Evolutionary conservation across 352 stramenopile species (phyloP), one percentile per base, ranked within the genome.

Genomic region (Pythium dissimile): DNA sequence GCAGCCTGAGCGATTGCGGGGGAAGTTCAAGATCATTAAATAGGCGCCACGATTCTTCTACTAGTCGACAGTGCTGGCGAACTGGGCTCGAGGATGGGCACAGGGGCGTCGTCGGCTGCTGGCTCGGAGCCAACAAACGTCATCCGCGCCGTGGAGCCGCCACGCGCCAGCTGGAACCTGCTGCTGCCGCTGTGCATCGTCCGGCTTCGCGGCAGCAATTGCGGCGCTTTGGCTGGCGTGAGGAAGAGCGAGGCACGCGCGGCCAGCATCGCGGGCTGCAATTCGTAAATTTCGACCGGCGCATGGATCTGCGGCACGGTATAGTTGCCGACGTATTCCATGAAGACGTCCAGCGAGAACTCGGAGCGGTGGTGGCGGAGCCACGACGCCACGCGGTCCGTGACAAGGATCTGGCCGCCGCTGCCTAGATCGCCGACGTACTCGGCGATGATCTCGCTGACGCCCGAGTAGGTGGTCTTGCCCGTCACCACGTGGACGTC

Each of bases 211-310:
- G 39, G 4, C n/a, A n/a, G n/a, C n/a, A n/a, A n/a, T n/a, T n/a
- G 8, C n/a, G 21, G n/a, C n/a, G 16, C 39, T 8, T 24, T 13
- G 12, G 39, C n/a, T 27, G 39, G n/a, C 39, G 39, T 24, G 3
- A 18, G 18, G 42, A 48, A 48, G 12, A 31, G 32, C 42, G 13
- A 15, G 21, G 42, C 26, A 30, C 55, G 44, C 11, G 13, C 46
- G 8, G 27, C 34, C 28, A 63, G 39, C 20, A 56, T 50, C n/a
- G 37, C 37, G 10, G 71, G 71, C 12, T 70, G 34, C 16, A 84
- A 23, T 45, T 84, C 71, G 42, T 69, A 77, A 12, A 83, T 23
- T 21, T 77, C 57, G 0, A 80, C 44, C n/a, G 69, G 42, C 0
- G 58, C 52, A 35, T 73, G 65, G 8, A 80, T 54, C 34, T 75